These are phyloP conservation scores for Pseudonitzschia delicatissima DNA, from an alignment of 108 stramenopile species.

Conservation along the genomic window DNA sequence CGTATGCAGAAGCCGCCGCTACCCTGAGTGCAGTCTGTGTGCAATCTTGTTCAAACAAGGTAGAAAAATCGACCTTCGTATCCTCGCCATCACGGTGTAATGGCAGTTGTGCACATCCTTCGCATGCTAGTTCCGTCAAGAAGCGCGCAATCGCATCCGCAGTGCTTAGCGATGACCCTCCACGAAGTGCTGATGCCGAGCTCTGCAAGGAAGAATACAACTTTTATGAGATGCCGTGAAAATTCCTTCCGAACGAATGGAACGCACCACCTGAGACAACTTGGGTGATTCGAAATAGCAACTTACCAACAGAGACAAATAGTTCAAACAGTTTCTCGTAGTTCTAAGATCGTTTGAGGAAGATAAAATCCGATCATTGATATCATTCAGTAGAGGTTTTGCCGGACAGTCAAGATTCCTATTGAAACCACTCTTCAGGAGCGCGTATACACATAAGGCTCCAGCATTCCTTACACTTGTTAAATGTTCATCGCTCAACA, in stretches of 20 bases:
- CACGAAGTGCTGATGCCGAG: constrained; percentile 58
- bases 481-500: constrained; percentile 7
- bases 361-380: neutral
- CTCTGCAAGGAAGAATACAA: constrained; percentile 2
- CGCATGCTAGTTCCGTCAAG: constrained; percentile 57
- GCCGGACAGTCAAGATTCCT: constrained; percentile 14
- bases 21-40: constrained; percentile 2
- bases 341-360: constrained; percentile 4
- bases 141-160: constrained; percentile 58
- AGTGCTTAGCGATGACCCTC: constrained; percentile 42
- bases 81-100: neutral
- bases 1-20: constrained; percentile 32
- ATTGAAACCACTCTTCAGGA: constrained; percentile 21
- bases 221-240: neutral
- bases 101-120: constrained; percentile 27
- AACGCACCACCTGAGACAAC: too few relatives aligned
- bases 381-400: constrained; percentile 1
- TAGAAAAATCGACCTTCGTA: neutral
- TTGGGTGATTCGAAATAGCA: too few relatives aligned
- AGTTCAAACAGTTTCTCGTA: constrained; percentile 9
- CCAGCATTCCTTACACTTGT: constrained; percentile 46
- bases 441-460: constrained; percentile 49
- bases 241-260: neutral
- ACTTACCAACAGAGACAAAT: constrained; percentile 27
- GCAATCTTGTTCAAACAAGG: constrained; percentile 8